Percentiles rank a stretch among this genome's conserved stretches.
Conservation (phyloP, 768 basidiomycete genomes). For the Neoboletus brunneissimus region DNA sequence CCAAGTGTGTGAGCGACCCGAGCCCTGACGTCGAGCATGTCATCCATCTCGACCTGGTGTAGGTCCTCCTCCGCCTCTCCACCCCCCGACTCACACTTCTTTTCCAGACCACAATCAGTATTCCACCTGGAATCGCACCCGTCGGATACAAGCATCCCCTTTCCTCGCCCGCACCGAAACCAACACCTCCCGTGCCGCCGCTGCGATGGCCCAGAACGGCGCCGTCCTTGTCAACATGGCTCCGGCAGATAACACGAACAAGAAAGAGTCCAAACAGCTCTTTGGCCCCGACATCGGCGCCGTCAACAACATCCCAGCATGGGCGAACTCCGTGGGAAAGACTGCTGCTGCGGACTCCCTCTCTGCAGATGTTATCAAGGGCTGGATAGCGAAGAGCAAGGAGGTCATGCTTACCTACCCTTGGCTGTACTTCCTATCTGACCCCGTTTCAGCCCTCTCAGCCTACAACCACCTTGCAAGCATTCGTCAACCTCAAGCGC, state of each 20-base stretch:
- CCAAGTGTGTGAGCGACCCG: not conserved
- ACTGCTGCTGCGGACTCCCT: constrained; percentile 63
- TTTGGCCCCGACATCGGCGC: constrained; percentile 92
- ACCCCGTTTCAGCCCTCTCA: constrained; percentile 54
- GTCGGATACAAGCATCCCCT: constrained; percentile 48
- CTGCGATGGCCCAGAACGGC: constrained; percentile 46
- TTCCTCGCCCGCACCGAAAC: constrained; percentile 53
- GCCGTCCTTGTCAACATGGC: constrained; percentile 29
- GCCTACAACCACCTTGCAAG: constrained; percentile 91
- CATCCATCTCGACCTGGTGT: constrained; percentile 41
- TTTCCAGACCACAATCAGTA: constrained; percentile 48
- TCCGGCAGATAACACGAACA: constrained; percentile 20
- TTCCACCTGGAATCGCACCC: constrained; percentile 56
- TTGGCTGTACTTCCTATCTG: not conserved
- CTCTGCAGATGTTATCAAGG: constrained; percentile 75
- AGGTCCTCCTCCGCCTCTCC: constrained; percentile 13
- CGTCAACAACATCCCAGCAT: constrained; percentile 62
- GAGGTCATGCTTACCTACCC: constrained; percentile 45
- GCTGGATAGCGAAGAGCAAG: constrained; percentile 86
- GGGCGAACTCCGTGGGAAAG: constrained; percentile 68
- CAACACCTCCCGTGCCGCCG: constrained; percentile 44
- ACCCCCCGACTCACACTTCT: not conserved
- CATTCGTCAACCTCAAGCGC: constrained; percentile 90
- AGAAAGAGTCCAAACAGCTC: constrained; percentile 64
- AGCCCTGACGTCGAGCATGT: constrained; percentile 19